Conservation (phyloP, 1,284 basidiomycete species). For the Violaceomyces palustris region DNA sequence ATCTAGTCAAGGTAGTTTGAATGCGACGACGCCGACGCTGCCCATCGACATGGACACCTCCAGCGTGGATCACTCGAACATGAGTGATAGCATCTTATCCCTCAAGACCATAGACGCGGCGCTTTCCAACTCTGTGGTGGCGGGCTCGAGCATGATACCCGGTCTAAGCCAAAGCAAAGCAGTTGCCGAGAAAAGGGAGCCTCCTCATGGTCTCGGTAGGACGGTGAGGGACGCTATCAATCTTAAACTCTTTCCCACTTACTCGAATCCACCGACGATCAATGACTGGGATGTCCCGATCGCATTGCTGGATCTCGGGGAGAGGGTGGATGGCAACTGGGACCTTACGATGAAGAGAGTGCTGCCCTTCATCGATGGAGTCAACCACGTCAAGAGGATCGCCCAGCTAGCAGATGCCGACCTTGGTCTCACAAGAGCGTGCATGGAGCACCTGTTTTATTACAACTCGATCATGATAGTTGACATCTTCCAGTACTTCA, state of each 20-base stretch:
- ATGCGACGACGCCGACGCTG: too few species aligned
- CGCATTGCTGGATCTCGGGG: conserved; percentile 75
- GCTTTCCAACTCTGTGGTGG: conserved; percentile 19
- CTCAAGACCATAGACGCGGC: conserved; percentile 34
- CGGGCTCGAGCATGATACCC: conserved; percentile 8
- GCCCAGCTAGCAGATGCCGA: conserved; percentile 89
- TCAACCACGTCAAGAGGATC: conserved; percentile 84
- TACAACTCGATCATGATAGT: conserved; percentile 94
- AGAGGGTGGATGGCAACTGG: conserved; percentile 83
- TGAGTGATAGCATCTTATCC: conserved; percentile 32
- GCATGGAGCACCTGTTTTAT: conserved; percentile 89
- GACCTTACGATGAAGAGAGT: conserved; percentile 82
- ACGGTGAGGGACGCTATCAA: conserved; percentile 52
- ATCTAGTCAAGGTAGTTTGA: too few species aligned
- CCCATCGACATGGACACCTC: too few species aligned
- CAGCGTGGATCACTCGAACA: conserved; percentile 4
- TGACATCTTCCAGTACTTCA: conserved; percentile 88
- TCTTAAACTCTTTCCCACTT: conserved; percentile 90
- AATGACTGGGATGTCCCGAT: conserved; percentile 95
- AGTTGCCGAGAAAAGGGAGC: conserved; percentile 29
- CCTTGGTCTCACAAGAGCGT: conserved; percentile 72
- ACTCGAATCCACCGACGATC: conserved; percentile 83
- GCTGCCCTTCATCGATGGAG: conserved; percentile 72
- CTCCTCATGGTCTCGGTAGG: conserved; percentile 47
- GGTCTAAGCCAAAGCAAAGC: conserved; percentile 8